Evolutionary conservation across 2,329 filamentous ascomycete species (phyloP).

Genomic region (Colletotrichum salicis): DNA sequence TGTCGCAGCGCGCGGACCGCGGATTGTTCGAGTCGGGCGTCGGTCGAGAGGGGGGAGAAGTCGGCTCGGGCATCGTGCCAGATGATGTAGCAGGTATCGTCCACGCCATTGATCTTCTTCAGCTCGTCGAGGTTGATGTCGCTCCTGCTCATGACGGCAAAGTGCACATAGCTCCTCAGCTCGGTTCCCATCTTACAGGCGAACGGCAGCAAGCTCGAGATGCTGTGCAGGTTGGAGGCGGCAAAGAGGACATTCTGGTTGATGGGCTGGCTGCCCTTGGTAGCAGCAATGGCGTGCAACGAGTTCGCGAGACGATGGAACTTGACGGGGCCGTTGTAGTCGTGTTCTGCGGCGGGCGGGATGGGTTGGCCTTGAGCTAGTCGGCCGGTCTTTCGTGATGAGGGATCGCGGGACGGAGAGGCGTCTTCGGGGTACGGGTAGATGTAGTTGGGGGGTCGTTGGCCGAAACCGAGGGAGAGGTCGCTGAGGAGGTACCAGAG

Average conservation of each 20-base stretch:
- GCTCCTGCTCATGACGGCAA: slow-evolving; percentile 80
- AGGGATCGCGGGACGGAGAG: slow-evolving; percentile 25
- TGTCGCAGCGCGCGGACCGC: slow-evolving; percentile 75
- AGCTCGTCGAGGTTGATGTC: slow-evolving; percentile 76
- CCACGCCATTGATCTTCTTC: slow-evolving; percentile 82
- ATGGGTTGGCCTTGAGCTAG: slow-evolving; percentile 34
- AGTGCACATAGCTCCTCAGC: slow-evolving; percentile 80
- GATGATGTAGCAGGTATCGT: slow-evolving; percentile 73
- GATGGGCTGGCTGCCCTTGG: slow-evolving; percentile 58
- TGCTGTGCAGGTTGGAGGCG: slow-evolving; percentile 78
- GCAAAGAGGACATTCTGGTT: slow-evolving; percentile 84
- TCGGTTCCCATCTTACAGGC: slow-evolving; percentile 86
- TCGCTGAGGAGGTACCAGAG: slow-evolving; percentile 74
- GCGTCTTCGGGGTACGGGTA: slow-evolving; percentile 42
- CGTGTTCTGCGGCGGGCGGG: slow-evolving; percentile 38
- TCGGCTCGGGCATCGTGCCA: slow-evolving; percentile 82
- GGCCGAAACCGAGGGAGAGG: slow-evolving; percentile 58
- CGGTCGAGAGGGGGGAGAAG: slow-evolving; percentile 74
- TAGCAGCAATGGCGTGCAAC: slow-evolving; percentile 68
- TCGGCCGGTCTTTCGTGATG: slow-evolving; percentile 8
- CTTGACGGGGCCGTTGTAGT: slow-evolving; percentile 76
- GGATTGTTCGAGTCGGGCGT: slow-evolving; percentile 74
- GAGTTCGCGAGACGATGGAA: slow-evolving; percentile 74
- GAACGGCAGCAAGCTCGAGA: slow-evolving; percentile 78
- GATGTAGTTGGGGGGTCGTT: slow-evolving; percentile 49